Evolutionary conservation across 768 basidiomycete species (phyloP).

Genomic region (Pleurotus sapidus): DNA sequence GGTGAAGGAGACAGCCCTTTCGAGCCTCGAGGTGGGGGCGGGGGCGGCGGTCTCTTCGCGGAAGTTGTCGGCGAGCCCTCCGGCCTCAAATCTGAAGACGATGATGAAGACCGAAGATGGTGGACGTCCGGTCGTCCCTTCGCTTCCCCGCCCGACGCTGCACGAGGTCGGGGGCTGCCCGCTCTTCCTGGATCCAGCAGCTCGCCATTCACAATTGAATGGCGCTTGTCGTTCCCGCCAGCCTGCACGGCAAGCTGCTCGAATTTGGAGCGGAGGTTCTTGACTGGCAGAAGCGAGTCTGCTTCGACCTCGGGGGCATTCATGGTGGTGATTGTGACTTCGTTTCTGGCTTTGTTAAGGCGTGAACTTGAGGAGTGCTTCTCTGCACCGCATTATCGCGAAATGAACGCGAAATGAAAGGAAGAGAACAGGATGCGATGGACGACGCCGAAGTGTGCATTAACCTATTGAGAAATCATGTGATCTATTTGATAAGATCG

Average conservation of each 20-base stretch:
- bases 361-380: not conserved
- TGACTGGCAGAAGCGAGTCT: conserved; percentile 58
- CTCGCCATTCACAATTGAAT: conserved; percentile 11
- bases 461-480: no score
- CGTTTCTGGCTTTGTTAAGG: not conserved
- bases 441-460: no score
- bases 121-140: conserved; percentile 22
- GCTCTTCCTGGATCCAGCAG: conserved; percentile 23
- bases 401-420: not conserved
- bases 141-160: conserved; percentile 29
- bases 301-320: conserved; percentile 41
- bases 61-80: conserved; percentile 12
- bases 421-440: not conserved
- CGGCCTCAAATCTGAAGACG: conserved; percentile 51
- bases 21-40: conserved; percentile 42
- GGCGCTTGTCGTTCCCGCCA: conserved; percentile 11
- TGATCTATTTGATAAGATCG: no score
- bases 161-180: conserved; percentile 38
- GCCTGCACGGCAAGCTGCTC: conserved; percentile 59
- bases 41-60: conserved; percentile 58
- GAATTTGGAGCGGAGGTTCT: conserved; percentile 66
- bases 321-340: not conserved
- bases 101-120: conserved; percentile 42
- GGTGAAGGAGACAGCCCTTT: conserved; percentile 34
- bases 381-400: not conserved